phyloP scores from a whole-genome alignment of 2,329 filamentous ascomycete species.

The Didymella exigua region DNA sequence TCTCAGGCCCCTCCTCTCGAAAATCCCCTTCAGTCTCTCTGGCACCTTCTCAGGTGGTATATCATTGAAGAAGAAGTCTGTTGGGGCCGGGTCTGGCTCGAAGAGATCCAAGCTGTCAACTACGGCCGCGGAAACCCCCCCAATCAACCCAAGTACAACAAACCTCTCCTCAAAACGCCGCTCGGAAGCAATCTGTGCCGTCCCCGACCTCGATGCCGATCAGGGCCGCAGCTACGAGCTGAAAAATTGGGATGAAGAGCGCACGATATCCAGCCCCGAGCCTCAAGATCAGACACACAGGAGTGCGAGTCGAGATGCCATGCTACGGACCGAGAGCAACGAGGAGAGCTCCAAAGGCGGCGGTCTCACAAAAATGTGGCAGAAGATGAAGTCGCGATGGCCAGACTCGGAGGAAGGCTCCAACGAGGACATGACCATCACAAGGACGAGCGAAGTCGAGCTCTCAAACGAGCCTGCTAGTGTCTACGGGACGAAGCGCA shows the following conservation, averaged over 20 bases:
- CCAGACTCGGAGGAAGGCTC: neutral
- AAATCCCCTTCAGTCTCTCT: constrained; percentile 34
- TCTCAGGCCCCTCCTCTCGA: constrained; percentile 36
- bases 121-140: neutral
- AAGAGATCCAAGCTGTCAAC: constrained; percentile 8
- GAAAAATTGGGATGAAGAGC: constrained; percentile 29
- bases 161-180: constrained; percentile 19
- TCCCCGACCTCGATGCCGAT: constrained; percentile 21
- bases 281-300: neutral
- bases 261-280: neutral
- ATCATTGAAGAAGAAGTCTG: constrained; percentile 16
- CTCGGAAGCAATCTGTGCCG: constrained; percentile 19
- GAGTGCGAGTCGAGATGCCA: constrained; percentile 19
- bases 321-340: neutral
- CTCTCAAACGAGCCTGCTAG: constrained; percentile 20
- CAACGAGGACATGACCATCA: constrained; percentile 29
- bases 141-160: constrained; percentile 4
- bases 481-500: constrained; percentile 1
- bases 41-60: constrained; percentile 21
- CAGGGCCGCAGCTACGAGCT: constrained; percentile 31
- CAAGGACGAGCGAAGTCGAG: constrained; percentile 25
- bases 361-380: constrained; percentile 12
- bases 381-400: constrained; percentile 16
- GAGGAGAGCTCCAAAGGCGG: neutral
- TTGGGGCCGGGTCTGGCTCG: constrained; percentile 5